Conservation (phyloP, 192 early-diverging fungal genomes). For the Coemansia sp. region DNA sequence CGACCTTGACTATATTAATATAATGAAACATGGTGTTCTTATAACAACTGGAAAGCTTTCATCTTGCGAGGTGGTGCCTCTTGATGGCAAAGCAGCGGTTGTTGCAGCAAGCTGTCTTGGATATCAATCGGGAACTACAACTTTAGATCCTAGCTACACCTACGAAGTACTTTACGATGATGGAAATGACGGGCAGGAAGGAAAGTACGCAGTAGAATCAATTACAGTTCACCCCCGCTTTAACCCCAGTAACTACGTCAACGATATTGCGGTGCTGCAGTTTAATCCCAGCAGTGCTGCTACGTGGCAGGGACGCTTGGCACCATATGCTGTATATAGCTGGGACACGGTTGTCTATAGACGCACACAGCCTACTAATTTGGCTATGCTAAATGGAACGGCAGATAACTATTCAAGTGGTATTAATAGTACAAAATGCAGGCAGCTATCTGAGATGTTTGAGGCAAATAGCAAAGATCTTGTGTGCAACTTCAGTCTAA, state of each 20-base stretch:
- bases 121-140: background rate
- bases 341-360: background rate
- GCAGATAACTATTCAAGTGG: background rate
- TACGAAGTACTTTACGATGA: slow-evolving; percentile 5
- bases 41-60: slow-evolving; percentile 6
- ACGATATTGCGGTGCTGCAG: slow-evolving; percentile 13
- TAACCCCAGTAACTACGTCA: background rate
- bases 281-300: slow-evolving; percentile 2
- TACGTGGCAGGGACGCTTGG: background rate
- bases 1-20: background rate
- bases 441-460: background rate
- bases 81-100: slow-evolving; percentile 5
- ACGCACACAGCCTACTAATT: background rate
- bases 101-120: slow-evolving; percentile 15
- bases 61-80: slow-evolving; percentile 7
- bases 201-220: background rate
- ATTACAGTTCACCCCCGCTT: slow-evolving; percentile 5
- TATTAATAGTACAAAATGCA: background rate
- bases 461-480: background rate
- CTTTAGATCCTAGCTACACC: background rate
- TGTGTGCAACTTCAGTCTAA: background rate
- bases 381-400: background rate
- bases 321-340: too few relatives aligned
- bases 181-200: background rate
- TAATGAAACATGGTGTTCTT: slow-evolving; percentile 13